phyloP scores from a whole-genome alignment of 2,329 filamentous ascomycete species.

The Microcera coccophila region DNA sequence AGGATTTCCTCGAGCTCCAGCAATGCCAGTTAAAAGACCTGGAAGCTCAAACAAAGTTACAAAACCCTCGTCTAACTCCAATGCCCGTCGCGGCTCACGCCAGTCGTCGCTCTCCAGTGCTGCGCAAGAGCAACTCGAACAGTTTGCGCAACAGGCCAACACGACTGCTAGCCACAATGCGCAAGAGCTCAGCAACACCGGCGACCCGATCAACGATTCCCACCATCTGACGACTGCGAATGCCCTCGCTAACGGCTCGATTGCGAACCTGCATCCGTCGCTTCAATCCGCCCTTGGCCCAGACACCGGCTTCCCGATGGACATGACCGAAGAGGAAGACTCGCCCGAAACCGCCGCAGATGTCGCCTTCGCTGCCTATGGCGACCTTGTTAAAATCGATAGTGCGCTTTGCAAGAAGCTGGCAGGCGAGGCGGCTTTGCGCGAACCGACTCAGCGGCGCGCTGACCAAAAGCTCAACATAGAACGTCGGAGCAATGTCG shows the following conservation, averaged over 20 bases:
- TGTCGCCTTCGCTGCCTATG: slow-evolving; percentile 46
- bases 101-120: slow-evolving; percentile 23
- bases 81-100: slow-evolving; percentile 15
- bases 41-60: slow-evolving; percentile 34
- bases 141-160: slow-evolving; percentile 15
- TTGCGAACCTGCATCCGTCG: slow-evolving; percentile 4
- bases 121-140: slow-evolving; percentile 33
- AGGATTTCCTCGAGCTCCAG: background rate
- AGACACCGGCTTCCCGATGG: background rate
- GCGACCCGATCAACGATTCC: background rate
- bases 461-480: slow-evolving; percentile 54
- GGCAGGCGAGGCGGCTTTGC: slow-evolving; percentile 45
- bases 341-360: slow-evolving; percentile 40
- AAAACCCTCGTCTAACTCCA: slow-evolving; percentile 31
- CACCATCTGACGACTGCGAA: slow-evolving; percentile 10
- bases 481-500: slow-evolving; percentile 55
- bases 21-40: background rate
- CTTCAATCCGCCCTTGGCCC: slow-evolving; percentile 1
- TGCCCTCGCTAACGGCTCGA: slow-evolving; percentile 10
- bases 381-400: slow-evolving; percentile 45
- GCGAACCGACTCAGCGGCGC: slow-evolving; percentile 50
- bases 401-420: slow-evolving; percentile 54
- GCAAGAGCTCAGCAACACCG: background rate
- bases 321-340: background rate
- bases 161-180: background rate